Conservation (phyloP, 2,329 filamentous ascomycete genomes). For the Epichloe sibirici region DNA sequence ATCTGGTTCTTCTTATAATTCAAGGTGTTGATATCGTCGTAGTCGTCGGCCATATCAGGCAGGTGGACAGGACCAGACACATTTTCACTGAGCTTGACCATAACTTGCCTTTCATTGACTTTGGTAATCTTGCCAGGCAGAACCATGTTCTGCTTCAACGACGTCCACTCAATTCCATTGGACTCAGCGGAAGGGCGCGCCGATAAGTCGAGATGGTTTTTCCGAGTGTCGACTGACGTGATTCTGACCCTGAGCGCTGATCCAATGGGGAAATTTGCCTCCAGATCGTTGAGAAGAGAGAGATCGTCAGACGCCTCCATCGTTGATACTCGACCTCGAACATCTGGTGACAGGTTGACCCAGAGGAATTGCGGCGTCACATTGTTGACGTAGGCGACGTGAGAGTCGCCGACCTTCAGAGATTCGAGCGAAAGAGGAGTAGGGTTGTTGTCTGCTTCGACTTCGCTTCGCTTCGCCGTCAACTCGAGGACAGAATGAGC, state of each 20-base stretch:
- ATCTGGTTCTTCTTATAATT: conserved; percentile 75
- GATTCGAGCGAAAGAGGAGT: conserved; percentile 56
- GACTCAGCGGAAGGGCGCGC: conserved; percentile 47
- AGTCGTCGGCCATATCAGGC: conserved; percentile 79
- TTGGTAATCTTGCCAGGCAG: conserved; percentile 77
- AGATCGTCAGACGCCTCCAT: conserved; percentile 83
- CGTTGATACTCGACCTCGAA: conserved; percentile 70
- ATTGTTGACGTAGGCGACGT: conserved; percentile 87
- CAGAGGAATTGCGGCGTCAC: conserved; percentile 67
- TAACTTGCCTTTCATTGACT: conserved; percentile 67
- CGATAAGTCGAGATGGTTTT: conserved; percentile 73
- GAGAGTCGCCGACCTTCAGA: conserved; percentile 57
- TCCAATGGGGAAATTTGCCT: conserved; percentile 77
- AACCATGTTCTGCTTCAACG: conserved; percentile 66
- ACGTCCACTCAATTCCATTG: conserved; percentile 49
- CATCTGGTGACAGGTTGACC: conserved; percentile 80
- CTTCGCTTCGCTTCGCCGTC: conserved; percentile 62
- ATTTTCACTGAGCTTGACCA: conserved; percentile 72
- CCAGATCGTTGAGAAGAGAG: conserved; percentile 62
- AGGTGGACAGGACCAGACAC: conserved; percentile 72
- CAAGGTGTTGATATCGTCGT: conserved; percentile 62
- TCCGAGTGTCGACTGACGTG: conserved; percentile 57
- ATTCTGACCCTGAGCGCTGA: conserved; percentile 75
- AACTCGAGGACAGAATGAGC: conserved; percentile 79
- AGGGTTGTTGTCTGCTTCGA: conserved; percentile 30